phyloP scores from a whole-genome alignment of 306 rosid species.

The Prunus kanzakura region DNA sequence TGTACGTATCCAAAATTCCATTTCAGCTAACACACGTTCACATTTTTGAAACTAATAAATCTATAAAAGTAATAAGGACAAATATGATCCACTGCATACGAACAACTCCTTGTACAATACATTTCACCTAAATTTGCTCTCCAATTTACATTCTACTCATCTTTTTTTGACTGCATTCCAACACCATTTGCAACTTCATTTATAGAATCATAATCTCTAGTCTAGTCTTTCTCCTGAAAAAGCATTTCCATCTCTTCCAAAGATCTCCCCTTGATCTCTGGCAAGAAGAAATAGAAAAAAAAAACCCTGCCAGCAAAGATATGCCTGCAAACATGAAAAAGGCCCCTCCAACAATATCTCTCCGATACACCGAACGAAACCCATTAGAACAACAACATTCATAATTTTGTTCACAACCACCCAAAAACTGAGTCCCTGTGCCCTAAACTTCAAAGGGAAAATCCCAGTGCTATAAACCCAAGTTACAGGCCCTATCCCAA shows the following conservation, averaged over 20 bases:
- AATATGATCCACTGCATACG: too few relatives aligned
- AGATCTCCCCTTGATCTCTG: slow-evolving; percentile 59
- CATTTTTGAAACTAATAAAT: too few relatives aligned
- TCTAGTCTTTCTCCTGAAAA: slow-evolving; percentile 31
- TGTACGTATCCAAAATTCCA: too few relatives aligned
- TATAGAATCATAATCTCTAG: neutral
- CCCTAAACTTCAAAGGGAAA: slow-evolving; percentile 71
- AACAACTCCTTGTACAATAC: too few relatives aligned
- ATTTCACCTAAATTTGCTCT: neutral
- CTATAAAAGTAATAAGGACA: too few relatives aligned
- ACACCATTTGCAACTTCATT: neutral
- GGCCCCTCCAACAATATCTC: neutral
- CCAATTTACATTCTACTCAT: slow-evolving; percentile 7
- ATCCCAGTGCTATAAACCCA: slow-evolving; percentile 85
- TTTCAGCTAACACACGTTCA: too few relatives aligned
- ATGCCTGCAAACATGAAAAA: neutral
- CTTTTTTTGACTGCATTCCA: slow-evolving; percentile 24
- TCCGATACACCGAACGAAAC: slow-evolving; percentile 45
- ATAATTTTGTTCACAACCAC: slow-evolving; percentile 66
- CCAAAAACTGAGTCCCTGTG: slow-evolving; percentile 62
- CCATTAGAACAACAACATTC: slow-evolving; percentile 61
- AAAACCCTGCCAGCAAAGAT: neutral
- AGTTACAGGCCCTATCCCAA: slow-evolving; percentile 73
- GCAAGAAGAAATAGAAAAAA: slow-evolving; percentile 21
- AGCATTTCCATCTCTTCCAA: slow-evolving; percentile 62